phyloP scores from a whole-genome alignment of 139 green algal species.

The Medakamo hakoo region DNA sequence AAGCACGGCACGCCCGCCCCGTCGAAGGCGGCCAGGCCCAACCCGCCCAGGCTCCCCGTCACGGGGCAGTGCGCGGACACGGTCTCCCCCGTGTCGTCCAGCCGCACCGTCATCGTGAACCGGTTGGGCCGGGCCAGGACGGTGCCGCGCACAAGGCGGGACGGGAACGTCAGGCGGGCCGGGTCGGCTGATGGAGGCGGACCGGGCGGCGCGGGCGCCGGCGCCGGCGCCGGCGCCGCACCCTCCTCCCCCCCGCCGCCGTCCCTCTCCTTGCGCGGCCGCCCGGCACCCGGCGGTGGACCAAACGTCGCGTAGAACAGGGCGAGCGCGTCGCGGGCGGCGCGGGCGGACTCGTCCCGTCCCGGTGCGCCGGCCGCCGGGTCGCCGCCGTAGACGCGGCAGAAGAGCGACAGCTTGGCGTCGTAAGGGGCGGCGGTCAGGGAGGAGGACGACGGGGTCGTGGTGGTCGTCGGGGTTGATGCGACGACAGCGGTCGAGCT shows the following conservation, averaged over 20 bases:
- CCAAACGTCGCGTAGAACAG: not conserved
- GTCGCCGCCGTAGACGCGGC: not conserved
- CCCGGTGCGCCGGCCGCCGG: no score
- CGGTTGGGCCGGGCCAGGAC: not conserved
- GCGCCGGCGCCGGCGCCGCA: no score
- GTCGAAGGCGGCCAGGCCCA: not conserved
- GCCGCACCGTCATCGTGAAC: not conserved
- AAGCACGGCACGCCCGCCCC: not conserved
- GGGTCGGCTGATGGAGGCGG: not conserved
- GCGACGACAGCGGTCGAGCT: no score
- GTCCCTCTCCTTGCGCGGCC: no score
- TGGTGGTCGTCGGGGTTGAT: no score
- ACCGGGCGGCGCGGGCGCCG: no score
- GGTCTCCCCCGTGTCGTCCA: not conserved
- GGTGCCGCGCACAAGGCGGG: not conserved
- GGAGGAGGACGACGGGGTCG: no score
- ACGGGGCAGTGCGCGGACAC: not conserved
- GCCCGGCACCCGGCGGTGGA: no score
- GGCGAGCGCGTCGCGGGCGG: not conserved
- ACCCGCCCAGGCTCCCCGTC: not conserved
- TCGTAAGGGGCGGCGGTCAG: not conserved
- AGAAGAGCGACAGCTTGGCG: not conserved
- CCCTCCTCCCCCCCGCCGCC: no score
- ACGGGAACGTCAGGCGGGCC: not conserved
- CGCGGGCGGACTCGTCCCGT: no score